phyloP scores from a whole-genome alignment of 106 monocot genomes.

The Agapanthus africanus region DNA sequence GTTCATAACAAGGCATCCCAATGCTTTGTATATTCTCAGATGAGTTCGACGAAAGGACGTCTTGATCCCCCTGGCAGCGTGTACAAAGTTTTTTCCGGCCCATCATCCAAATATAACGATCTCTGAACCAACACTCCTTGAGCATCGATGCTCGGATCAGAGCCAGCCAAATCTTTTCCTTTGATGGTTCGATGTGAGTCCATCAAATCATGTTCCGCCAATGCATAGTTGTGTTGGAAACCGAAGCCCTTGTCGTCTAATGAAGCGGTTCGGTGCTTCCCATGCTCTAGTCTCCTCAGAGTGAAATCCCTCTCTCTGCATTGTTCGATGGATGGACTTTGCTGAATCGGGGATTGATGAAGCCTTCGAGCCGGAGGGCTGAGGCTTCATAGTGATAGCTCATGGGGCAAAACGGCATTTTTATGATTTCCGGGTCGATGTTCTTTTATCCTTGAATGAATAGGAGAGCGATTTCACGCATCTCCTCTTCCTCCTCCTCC shows the following conservation, averaged over 20 bases:
- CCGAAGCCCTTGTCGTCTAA: slow-evolving; percentile 2
- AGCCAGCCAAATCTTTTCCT: slow-evolving; percentile 9
- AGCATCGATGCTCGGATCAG: slow-evolving; percentile 6
- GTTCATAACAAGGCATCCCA: slow-evolving; percentile 11
- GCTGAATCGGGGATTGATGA: neutral
- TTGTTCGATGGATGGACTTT: slow-evolving; percentile 6
- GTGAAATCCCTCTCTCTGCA: slow-evolving; percentile 10
- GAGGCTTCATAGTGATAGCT: neutral
- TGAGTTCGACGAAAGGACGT: slow-evolving; percentile 4
- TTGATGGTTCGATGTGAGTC: neutral
- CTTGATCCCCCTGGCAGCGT: neutral
- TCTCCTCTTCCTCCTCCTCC: no score
- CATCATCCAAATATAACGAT: slow-evolving; percentile 21
- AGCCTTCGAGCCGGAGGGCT: neutral
- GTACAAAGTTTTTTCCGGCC: slow-evolving; percentile 12
- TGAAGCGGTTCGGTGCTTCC: neutral
- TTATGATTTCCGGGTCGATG: neutral
- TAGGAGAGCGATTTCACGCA: slow-evolving; percentile 3
- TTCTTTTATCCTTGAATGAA: neutral
- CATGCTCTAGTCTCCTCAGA: slow-evolving; percentile 1
- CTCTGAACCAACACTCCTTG: slow-evolving; percentile 14
- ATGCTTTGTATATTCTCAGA: neutral
- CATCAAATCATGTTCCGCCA: slow-evolving; percentile 6
- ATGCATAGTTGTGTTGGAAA: slow-evolving; percentile 3
- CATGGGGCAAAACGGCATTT: no score